Percentiles rank a stretch among this genome's conserved stretches.
phyloP scores from a whole-genome alignment of 768 basidiomycete genomes.

The Crepidotus variabilis region DNA sequence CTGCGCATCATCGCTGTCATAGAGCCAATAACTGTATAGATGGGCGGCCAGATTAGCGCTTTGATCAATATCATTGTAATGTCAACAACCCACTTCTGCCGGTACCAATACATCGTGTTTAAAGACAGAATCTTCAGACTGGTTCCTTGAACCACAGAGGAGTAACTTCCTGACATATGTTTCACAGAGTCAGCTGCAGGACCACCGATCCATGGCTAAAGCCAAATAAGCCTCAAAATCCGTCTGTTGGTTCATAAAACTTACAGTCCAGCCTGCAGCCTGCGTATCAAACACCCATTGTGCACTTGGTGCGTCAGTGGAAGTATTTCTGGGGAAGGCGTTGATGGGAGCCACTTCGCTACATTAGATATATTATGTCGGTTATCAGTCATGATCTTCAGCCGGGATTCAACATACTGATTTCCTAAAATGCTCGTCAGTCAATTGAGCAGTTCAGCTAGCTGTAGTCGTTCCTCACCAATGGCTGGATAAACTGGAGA shows the following conservation, averaged over 20 bases:
- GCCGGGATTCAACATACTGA: constrained; percentile 32
- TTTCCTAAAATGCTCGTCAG: constrained; percentile 35
- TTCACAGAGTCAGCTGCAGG: constrained; percentile 38
- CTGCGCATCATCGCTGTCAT: constrained; percentile 46
- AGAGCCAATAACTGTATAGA: constrained; percentile 50
- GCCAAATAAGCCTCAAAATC: background rate
- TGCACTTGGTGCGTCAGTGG: constrained; percentile 25
- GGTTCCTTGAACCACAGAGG: constrained; percentile 44
- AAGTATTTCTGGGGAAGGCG: constrained; percentile 49
- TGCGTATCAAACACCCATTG: constrained; percentile 60
- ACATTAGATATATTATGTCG: background rate
- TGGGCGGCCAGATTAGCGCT: background rate
- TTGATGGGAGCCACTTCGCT: constrained; percentile 61
- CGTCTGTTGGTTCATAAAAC: constrained; percentile 8
- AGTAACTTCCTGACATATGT: constrained; percentile 54
- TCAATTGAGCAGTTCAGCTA: background rate
- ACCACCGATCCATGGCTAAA: constrained; percentile 43
- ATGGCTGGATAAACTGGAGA: constrained; percentile 46
- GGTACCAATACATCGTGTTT: constrained; percentile 63
- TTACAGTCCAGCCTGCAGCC: constrained; percentile 44
- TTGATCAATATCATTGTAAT: background rate
- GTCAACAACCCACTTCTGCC: constrained; percentile 38
- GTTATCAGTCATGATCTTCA: background rate
- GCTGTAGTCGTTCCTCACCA: constrained; percentile 26
- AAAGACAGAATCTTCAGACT: constrained; percentile 48